Base-by-base conservation (phyloP, 2,329 filamentous ascomycete species). In the Sarocladium strictum region DNA sequence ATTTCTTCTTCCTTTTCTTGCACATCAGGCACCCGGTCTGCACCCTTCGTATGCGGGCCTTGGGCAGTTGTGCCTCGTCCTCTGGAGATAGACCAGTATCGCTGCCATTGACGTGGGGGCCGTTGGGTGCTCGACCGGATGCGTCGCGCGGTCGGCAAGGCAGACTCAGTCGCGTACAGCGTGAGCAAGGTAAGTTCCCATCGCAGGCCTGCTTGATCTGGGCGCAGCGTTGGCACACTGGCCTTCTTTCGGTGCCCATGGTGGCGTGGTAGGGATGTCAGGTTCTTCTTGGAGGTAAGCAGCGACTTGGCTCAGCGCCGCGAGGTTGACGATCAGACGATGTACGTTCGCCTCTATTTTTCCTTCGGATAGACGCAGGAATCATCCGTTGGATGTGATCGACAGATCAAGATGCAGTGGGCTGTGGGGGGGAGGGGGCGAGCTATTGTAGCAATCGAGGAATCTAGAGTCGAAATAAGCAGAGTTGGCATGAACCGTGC, bases 1-100 rank as follows among this genome's bases (percentile, higher is more conserved):
- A 76, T 61, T 76, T 76, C 67, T 76, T 76, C 65, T 76, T 75
- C 43, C 73, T 69, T 24, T 66, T 66, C 59, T 74, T 72, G 62
- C 73, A 76, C 58, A 72, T 75, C 52, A 73, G 58, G 59, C 73
- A 76, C 12, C 73, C 73, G 29, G 68, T 69, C 60, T 69, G 67
- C 3, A 69, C 67, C 29, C 67, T 61, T 7, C 64, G 60, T 35
- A 69, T 69, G 37, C 63, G 64, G 3, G 65, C 67, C 57, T 67
- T 69, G 54, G 67, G 66, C 19, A 53, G 12, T n/a, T 53, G 50
- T 27, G 60, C 43, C n/a, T 67, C 60, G 5, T 57, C 58, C 2
- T 27, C 21, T 27, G 17, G 26, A 23, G 51, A 10, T 26, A 32
- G 23, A 27, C 5, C 27, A 6, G 14, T 23, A 15, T 26, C 26